These are phyloP conservation scores for Saccharum hybrid DNA, from an alignment of 202 grass and related monocot genomes.

Conservation along the genomic window DNA sequence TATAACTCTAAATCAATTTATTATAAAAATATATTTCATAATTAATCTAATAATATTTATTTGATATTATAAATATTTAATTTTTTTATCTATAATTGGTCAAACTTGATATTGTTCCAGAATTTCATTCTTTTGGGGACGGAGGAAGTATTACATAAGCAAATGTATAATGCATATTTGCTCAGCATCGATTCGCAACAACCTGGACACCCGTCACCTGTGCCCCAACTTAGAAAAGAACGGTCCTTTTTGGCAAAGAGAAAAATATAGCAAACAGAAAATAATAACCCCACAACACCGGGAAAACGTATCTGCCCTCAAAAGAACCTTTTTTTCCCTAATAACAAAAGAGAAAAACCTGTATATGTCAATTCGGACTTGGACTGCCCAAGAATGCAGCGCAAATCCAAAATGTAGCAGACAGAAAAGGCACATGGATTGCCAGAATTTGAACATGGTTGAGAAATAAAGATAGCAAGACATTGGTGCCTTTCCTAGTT, in stretches of 20 bases:
- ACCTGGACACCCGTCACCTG: neutral
- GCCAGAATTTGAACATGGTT: conserved; percentile 42
- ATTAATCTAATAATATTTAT: too few species aligned
- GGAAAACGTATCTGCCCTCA: conserved; percentile 15
- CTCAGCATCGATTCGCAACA: neutral
- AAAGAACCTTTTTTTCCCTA: conserved; percentile 32
- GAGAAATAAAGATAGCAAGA: conserved; percentile 40
- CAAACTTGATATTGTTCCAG: too few species aligned
- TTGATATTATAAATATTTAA: too few species aligned
- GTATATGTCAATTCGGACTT: conserved; percentile 50
- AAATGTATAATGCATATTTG: neutral
- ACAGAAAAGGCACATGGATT: conserved; percentile 51
- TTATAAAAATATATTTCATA: too few species aligned
- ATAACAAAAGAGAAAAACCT: conserved; percentile 50
- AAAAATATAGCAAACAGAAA: neutral
- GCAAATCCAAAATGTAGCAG: conserved; percentile 36
- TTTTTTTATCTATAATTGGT: too few species aligned
- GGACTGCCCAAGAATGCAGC: conserved; percentile 55
- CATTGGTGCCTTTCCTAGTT: conserved; percentile 48
- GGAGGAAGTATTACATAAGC: conserved; percentile 34
- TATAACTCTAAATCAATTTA: too few species aligned
- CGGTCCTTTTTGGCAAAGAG: neutral
- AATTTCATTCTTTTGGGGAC: too few species aligned
- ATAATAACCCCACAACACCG: neutral
- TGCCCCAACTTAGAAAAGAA: conserved; percentile 2